phyloP scores from a whole-genome alignment of 306 rosid species.

The Citrullus mucosospermus region DNA sequence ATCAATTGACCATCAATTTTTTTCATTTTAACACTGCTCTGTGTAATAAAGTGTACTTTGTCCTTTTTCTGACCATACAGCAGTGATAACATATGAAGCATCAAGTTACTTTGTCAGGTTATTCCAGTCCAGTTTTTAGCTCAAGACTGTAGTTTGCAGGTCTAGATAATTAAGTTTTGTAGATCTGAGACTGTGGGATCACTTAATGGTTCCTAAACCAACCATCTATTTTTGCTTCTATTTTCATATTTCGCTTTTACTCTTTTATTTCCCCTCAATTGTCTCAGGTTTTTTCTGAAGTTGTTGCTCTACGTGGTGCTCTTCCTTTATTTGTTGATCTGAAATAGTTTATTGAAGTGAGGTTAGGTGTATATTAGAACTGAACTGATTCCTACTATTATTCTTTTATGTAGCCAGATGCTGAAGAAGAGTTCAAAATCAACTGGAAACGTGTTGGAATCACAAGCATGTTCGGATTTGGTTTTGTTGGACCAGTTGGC shows the following conservation, averaged over 20 bases:
- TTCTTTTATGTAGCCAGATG: slow-evolving; percentile 10
- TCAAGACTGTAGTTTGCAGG: background rate
- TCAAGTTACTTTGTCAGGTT: background rate
- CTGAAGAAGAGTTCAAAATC: slow-evolving; percentile 18
- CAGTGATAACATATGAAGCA: background rate
- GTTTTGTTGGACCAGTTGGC: slow-evolving; percentile 82
- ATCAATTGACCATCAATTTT: background rate
- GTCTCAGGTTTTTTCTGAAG: background rate
- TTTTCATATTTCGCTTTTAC: background rate
- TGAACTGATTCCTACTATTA: slow-evolving; percentile 7
- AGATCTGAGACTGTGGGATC: background rate
- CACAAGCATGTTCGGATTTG: slow-evolving; percentile 67
- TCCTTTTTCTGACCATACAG: background rate
- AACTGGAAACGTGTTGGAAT: slow-evolving; percentile 68
- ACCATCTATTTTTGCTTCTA: background rate
- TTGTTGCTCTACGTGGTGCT: background rate
- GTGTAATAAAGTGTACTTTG: background rate
- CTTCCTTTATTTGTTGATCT: background rate
- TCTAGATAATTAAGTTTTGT: background rate
- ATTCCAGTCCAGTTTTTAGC: background rate
- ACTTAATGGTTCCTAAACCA: background rate
- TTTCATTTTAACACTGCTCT: background rate
- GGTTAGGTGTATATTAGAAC: background rate
- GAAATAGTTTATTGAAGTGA: background rate
- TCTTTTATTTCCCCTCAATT: background rate